Evolutionary conservation across 306 rosid species (phyloP).

Genomic region (Adenanthera pavonina): DNA sequence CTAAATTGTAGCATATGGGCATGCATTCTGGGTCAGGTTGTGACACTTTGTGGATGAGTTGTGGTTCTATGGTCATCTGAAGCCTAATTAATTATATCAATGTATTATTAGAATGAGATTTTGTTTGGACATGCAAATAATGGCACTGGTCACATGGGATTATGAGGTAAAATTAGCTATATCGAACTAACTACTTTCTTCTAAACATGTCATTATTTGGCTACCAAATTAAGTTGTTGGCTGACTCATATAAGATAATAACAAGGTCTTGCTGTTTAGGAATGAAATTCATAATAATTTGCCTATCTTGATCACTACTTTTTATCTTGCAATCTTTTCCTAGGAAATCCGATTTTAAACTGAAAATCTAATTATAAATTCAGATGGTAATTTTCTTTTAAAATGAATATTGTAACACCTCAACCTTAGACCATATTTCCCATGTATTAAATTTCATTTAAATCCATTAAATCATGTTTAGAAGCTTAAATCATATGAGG

Average conservation of each 20-base stretch:
- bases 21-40: no score
- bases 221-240: slow-evolving; percentile 81
- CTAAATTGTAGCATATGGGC: no score
- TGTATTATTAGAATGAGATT: no score
- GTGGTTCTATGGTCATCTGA: no score
- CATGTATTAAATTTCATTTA: no score
- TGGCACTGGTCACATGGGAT: no score
- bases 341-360: slow-evolving; percentile 12
- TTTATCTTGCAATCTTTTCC: slow-evolving; percentile 27
- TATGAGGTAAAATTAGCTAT: background rate
- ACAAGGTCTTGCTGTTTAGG: slow-evolving; percentile 90
- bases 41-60: no score
- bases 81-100: no score
- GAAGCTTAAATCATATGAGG: no score
- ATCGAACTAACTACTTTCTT: slow-evolving; percentile 39
- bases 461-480: no score
- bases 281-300: slow-evolving; percentile 15
- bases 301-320: slow-evolving; percentile 31
- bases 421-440: no score
- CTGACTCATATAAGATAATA: slow-evolving; percentile 83
- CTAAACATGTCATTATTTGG: slow-evolving; percentile 34
- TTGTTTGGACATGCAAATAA: no score
- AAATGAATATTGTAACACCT: background rate
- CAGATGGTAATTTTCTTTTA: slow-evolving; percentile 31
- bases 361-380: background rate